Conservation (phyloP, 169 alveolate genomes). For the Besnoitia besnoiti region DNA sequence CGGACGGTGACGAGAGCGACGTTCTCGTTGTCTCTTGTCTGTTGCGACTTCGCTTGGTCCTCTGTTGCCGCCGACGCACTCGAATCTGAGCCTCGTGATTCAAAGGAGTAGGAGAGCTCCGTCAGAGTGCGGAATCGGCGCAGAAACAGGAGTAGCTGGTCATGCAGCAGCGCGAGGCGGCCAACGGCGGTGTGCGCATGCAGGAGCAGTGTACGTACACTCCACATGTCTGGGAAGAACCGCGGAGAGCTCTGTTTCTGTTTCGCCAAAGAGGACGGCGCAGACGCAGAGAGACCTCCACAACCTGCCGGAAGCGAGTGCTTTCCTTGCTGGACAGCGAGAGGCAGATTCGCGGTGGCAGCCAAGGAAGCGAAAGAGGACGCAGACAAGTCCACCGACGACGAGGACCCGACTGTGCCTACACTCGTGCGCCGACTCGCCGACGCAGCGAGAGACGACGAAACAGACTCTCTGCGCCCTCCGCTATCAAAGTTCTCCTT, state of each 20-base stretch:
- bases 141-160: slow-evolving; percentile 60
- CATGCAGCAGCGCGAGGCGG: slow-evolving; percentile 61
- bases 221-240: slow-evolving; percentile 62
- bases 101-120: neutral
- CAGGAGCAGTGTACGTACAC: slow-evolving; percentile 60
- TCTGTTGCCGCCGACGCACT: neutral
- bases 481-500: neutral
- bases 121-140: slow-evolving; percentile 35
- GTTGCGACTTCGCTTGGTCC: neutral
- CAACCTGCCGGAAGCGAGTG: neutral
- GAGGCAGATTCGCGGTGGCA: too few species aligned
- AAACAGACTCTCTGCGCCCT: neutral
- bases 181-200: slow-evolving; percentile 67
- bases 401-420: slow-evolving; percentile 27
- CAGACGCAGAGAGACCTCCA: neutral
- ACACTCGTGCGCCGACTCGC: slow-evolving; percentile 25
- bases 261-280: neutral
- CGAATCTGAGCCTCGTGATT: too few species aligned
- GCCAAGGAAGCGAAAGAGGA: neutral
- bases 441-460: slow-evolving; percentile 20
- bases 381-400: neutral
- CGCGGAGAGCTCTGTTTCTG: neutral
- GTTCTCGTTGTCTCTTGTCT: neutral
- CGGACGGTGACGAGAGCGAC: neutral
- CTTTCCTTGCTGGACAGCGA: neutral